Conservation (phyloP, 495 filamentous ascomycete genomes). For the Podospora sp. region DNA sequence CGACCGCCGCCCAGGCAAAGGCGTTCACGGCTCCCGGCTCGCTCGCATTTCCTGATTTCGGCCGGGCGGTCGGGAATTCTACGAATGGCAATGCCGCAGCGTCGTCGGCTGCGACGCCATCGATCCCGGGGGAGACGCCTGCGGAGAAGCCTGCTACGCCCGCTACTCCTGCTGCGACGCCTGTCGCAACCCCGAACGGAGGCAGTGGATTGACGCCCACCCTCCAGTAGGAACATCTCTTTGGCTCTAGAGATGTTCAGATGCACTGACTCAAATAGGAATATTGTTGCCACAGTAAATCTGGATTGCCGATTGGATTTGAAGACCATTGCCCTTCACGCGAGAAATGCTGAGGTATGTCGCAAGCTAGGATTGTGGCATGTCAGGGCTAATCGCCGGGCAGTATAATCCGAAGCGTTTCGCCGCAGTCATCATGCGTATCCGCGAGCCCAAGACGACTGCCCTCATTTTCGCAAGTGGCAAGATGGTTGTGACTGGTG, state of each 20-base stretch:
- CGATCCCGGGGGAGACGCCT: too few relatives aligned
- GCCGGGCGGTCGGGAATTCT: constrained; percentile 73
- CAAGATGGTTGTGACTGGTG: constrained; percentile 99
- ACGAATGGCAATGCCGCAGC: constrained; percentile 52
- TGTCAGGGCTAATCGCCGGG: constrained; percentile 36
- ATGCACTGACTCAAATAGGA: constrained; percentile 78
- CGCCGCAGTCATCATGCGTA: constrained; percentile 99
- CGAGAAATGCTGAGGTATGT: constrained; percentile 83
- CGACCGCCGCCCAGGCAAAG: constrained; percentile 85
- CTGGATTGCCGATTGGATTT: constrained; percentile 96
- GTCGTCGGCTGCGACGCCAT: too few relatives aligned
- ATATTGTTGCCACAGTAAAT: constrained; percentile 99
- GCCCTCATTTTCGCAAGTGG: constrained; percentile 96
- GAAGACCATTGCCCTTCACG: constrained; percentile 98
- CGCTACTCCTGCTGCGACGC: constrained; percentile 93
- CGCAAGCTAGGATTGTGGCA: constrained; percentile 18
- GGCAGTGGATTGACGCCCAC: constrained; percentile 84
- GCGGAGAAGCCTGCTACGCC: too few relatives aligned
- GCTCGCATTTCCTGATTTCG: constrained; percentile 85
- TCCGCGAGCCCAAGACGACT: constrained; percentile 98
- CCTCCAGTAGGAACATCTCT: constrained; percentile 82
- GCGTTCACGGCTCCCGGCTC: constrained; percentile 88
- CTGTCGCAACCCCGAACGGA: constrained; percentile 73
- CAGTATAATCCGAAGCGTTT: constrained; percentile 76
- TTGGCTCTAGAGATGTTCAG: constrained; percentile 30